Evolutionary conservation across 306 rosid genomes (phyloP), one percentile per base, ranked within the genome.

Genomic region (Fragaria nilgerrensis): DNA sequence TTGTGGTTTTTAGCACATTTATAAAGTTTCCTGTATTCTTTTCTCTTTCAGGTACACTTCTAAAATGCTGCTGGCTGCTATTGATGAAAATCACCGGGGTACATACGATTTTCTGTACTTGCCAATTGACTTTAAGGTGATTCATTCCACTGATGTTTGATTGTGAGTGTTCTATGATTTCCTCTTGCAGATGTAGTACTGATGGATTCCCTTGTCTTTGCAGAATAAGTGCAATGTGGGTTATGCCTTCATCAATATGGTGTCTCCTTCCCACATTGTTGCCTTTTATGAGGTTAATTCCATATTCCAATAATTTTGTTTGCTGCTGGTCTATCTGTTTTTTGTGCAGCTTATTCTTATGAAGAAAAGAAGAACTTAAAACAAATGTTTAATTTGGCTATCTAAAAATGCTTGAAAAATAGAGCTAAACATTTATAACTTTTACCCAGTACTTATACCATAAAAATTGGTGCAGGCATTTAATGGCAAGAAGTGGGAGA

Each of bases 161-260:
- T 56, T 74, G 64, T 3, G 62, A 44, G 32, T 52, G 20, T 70
- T 76, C 43, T 62, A 32, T n/a, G 23, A 44, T 61, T 72, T 76
- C 50, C 72, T 10, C 11, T 36, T 25, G 77, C 45, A 77, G 79
- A 62, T 49, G 61, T 74, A 44, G 43, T 58, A 77, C 70, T 77
- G 45, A 81, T 80, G 81, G 68, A 45, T 76, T 23, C 48, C 14
- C 79, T 87, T 70, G 23, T 29, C 68, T 72, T 86, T 34, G 82
- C 94, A 94, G 98, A 94, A 94, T 82, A 94, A 94, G 88, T 94
- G 98, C 80, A 96, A 96, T 77, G 97, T 93, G 78, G 98, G 98
- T 81, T 93, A 93, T 76, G 98, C 98, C 74, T 93, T 93, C 87
- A 93, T 93, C 87, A 93, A 93, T 85, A 90, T 93, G 98, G 92